Evolutionary conservation across 495 filamentous ascomycete genomes (phyloP), one percentile per base, ranked within the genome.

Genomic region (Penicillium cataractarum): DNA sequence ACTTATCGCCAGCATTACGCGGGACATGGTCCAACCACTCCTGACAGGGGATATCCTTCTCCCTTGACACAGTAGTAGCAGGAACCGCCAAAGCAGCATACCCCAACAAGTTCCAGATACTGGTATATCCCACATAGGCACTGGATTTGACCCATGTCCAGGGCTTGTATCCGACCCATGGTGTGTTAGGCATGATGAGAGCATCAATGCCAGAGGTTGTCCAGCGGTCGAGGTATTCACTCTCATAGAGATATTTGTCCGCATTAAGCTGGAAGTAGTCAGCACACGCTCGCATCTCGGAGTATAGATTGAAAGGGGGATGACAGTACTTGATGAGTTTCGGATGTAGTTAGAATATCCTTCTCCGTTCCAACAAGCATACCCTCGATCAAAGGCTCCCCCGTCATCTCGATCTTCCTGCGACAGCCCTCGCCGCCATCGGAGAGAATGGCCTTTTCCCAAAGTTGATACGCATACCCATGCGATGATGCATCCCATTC

Each of bases 81-180:
- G 86, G 87, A 55, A 88, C 80, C 0, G 86, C 75, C 15, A 86
- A 57, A 19, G 78, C 82, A 0, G 86, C 87, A 70, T 89, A 91
- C 55, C 90, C 84, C 1, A 91, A 69, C 17, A 90, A 60, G 64
- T 92, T 91, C 86, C 86, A 92, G 61, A 89, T 81, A 17, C 76
- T 73, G 0, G 87, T 89, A 60, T 90, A 91, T 1, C 81, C 80
- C 75, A 87, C 84, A 65, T 86, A 89, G 21, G 80, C 80, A 10
- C 75, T 75, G 6, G 81, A 86, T 22, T 82, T 78, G 8, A 86
- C 73, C 78, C 76, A 79, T 0, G 73, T 74, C 66, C 74, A 73
- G 4, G 82, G 73, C 67, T 78, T 58, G 77, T 83, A 64, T 79
- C 86, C 51, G 63, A 83, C 61, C 88, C 83, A 62, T 71, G 87